Percentiles rank a stretch among this genome's conserved stretches.
These are phyloP conservation scores for Penicillium roqueforti DNA, from an alignment of 495 filamentous ascomycete genomes.

Conservation along the genomic window DNA sequence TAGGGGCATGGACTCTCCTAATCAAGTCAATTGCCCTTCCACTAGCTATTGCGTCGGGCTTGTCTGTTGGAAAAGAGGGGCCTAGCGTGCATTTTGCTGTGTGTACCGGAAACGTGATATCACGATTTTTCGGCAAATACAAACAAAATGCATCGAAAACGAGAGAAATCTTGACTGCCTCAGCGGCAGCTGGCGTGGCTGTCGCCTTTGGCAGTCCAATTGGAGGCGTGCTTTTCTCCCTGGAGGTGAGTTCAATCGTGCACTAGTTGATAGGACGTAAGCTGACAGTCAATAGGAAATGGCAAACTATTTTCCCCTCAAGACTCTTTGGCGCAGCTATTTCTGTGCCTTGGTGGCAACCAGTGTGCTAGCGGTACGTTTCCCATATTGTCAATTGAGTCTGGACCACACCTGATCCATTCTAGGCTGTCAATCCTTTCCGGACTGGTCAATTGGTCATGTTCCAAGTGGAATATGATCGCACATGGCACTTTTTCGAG, in stretches of 20 bases:
- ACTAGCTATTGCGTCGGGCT: slow-evolving; percentile 87
- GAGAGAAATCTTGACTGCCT: slow-evolving; percentile 89
- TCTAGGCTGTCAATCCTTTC: slow-evolving; percentile 88
- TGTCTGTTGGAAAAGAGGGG: slow-evolving; percentile 96
- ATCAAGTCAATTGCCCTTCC: slow-evolving; percentile 94
- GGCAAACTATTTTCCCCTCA: slow-evolving; percentile 95
- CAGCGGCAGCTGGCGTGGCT: slow-evolving; percentile 90
- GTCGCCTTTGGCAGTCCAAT: slow-evolving; percentile 98
- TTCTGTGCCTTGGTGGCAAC: slow-evolving; percentile 97
- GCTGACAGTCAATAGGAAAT: slow-evolving; percentile 61
- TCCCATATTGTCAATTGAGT: background rate
- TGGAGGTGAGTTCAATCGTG: slow-evolving; percentile 55
- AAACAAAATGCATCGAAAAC: slow-evolving; percentile 90
- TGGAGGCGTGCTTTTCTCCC: slow-evolving; percentile 90
- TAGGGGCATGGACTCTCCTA: slow-evolving; percentile 84
- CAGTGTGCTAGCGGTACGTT: slow-evolving; percentile 72
- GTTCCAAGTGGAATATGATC: slow-evolving; percentile 97
- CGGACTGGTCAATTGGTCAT: slow-evolving; percentile 98
- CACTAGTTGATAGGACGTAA: background rate
- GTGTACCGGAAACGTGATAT: slow-evolving; percentile 96
- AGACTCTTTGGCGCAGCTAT: slow-evolving; percentile 97
- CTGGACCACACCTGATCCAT: slow-evolving; percentile 9
- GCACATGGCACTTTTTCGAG: slow-evolving; percentile 97
- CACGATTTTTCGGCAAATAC: slow-evolving; percentile 88
- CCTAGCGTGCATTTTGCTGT: slow-evolving; percentile 98